Evolutionary conservation across 805 yeast species (phyloP).

Genomic region (Scheffersomyces coipomensis): DNA sequence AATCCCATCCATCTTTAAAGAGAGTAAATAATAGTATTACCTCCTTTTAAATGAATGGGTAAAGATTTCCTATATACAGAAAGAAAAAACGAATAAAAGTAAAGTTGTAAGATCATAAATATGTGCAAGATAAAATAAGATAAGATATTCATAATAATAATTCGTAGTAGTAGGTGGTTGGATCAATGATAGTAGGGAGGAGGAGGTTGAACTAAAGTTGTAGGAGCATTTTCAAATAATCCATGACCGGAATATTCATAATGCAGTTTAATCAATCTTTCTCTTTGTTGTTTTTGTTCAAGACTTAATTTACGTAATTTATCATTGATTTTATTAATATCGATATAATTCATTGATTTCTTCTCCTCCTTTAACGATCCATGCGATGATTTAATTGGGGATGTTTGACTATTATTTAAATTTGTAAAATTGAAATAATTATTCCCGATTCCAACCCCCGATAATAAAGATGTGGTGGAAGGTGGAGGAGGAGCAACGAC

Average conservation of each 20-base stretch:
- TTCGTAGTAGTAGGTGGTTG: too few species aligned
- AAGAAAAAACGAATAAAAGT: too few species aligned
- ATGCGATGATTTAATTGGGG: constrained; percentile 21
- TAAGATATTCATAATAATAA: too few species aligned
- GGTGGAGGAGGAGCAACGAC: background rate
- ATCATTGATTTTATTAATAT: constrained; percentile 15
- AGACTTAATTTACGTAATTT: constrained; percentile 13
- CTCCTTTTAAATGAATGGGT: too few species aligned
- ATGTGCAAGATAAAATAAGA: too few species aligned
- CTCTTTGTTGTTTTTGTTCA: constrained; percentile 4
- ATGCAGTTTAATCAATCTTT: background rate
- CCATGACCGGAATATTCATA: constrained; percentile 3
- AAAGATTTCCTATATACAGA: too few species aligned
- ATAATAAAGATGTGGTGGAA: background rate
- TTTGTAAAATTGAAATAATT: constrained; percentile 27
- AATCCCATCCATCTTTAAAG: too few species aligned
- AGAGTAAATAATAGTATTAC: too few species aligned
- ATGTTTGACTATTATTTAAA: constrained; percentile 8
- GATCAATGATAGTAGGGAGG: constrained; percentile 10
- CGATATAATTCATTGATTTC: constrained; percentile 11
- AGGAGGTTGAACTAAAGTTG: constrained; percentile 7
- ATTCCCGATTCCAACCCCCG: constrained; percentile 40
- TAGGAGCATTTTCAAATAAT: constrained; percentile 7
- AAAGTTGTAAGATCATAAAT: too few species aligned
- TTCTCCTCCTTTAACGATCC: background rate